Conservation (phyloP, 202 grass and related monocot genomes). For the Saccharum hybrid region DNA sequence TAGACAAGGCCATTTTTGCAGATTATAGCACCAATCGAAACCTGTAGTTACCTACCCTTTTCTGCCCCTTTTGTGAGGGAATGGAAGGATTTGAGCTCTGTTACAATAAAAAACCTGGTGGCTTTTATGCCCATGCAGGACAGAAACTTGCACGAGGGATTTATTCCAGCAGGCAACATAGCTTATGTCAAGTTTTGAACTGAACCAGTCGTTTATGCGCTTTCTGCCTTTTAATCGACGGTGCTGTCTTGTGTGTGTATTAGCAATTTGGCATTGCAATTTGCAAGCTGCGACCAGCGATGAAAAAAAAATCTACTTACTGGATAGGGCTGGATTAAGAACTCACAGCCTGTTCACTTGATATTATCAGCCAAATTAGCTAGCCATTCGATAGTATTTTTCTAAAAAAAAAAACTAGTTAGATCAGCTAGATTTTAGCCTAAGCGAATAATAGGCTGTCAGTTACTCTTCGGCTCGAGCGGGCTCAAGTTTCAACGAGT, state of each 20-base stretch:
- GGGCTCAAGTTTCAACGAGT: no score
- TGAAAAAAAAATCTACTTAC: no score
- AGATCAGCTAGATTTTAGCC: no score
- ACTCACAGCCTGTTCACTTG: no score
- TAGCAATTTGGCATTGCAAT: no score
- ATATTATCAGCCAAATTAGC: no score
- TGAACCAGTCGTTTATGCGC: neutral
- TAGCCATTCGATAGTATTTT: no score
- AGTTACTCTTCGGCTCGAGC: no score
- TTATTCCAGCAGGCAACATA: neutral
- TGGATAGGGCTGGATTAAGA: no score
- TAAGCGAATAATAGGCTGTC: no score
- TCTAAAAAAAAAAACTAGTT: no score
- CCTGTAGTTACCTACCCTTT: constrained; percentile 39
- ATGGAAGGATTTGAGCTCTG: constrained; percentile 32
- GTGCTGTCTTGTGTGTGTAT: neutral
- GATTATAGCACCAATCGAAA: constrained; percentile 35
- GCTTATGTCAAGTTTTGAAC: constrained; percentile 25
- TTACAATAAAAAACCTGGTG: constrained; percentile 42
- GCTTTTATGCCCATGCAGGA: constrained; percentile 40
- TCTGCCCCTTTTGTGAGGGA: constrained; percentile 44
- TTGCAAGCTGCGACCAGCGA: neutral
- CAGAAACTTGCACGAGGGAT: constrained; percentile 32
- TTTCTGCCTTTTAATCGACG: neutral
- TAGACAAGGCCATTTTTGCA: constrained; percentile 53